phyloP scores from a whole-genome alignment of 2,329 filamentous ascomycete species.

The Colletotrichum siamense region DNA sequence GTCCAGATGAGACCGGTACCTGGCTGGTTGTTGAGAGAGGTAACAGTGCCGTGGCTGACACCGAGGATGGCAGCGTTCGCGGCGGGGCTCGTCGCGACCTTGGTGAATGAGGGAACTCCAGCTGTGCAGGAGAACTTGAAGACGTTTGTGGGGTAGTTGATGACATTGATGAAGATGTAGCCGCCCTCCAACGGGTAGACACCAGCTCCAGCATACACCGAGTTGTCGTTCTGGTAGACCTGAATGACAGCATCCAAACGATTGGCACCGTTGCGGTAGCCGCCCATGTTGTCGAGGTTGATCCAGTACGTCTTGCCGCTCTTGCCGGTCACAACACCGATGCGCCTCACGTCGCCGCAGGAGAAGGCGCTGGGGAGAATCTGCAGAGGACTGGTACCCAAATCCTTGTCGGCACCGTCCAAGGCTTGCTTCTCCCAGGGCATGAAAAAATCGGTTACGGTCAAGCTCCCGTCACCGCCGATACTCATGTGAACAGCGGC shows the following conservation, averaged over 20 bases:
- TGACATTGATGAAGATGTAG: constrained; percentile 56
- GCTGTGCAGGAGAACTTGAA: constrained; percentile 61
- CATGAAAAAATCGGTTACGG: constrained; percentile 58
- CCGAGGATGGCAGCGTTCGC: constrained; percentile 59
- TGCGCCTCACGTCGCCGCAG: constrained; percentile 47
- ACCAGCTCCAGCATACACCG: constrained; percentile 51
- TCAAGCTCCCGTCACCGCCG: constrained; percentile 45
- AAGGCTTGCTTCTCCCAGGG: constrained; percentile 56
- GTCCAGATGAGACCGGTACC: constrained; percentile 64
- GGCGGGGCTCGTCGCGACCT: constrained; percentile 54
- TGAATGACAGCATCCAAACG: constrained; percentile 49
- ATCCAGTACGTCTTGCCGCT: constrained; percentile 54
- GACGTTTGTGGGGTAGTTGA: constrained; percentile 58
- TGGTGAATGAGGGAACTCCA: constrained; percentile 58
- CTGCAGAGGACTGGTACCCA: constrained; percentile 52
- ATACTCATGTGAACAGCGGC: constrained; percentile 49
- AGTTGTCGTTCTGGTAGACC: constrained; percentile 47
- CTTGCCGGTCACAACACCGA: constrained; percentile 57
- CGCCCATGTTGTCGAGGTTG: constrained; percentile 45
- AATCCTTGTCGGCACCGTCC: constrained; percentile 55
- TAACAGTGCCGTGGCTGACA: constrained; percentile 61
- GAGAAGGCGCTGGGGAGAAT: constrained; percentile 48
- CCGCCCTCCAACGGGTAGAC: constrained; percentile 55
- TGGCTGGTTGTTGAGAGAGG: constrained; percentile 55
- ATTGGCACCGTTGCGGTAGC: constrained; percentile 40